Evolutionary conservation across 2,329 filamentous ascomycete species (phyloP).

Genomic region (Exophiala aquamarina): DNA sequence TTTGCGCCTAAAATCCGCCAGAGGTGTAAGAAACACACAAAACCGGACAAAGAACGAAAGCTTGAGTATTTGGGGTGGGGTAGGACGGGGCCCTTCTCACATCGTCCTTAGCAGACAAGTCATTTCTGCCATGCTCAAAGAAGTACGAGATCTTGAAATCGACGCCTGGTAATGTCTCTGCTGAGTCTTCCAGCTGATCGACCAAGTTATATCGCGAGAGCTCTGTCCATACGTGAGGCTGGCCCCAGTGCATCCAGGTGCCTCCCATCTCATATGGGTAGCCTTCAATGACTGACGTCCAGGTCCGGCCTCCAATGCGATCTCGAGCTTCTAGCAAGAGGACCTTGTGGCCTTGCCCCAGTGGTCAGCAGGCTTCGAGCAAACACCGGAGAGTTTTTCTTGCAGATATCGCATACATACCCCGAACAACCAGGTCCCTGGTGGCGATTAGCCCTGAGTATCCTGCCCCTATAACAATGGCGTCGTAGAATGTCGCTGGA

Average conservation of each 20-base stretch:
- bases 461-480: conserved; percentile 18
- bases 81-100: background rate
- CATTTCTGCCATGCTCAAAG: conserved; percentile 1
- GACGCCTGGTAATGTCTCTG: conserved; percentile 42
- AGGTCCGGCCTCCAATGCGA: conserved; percentile 50
- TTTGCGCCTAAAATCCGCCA: background rate
- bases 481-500: background rate
- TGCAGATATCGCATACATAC: no score
- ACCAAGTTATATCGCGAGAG: conserved; percentile 47
- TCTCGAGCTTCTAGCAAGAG: conserved; percentile 50
- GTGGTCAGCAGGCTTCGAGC: background rate
- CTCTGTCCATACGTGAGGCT: conserved; percentile 46
- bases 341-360: conserved; percentile 35
- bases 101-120: background rate
- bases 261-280: conserved; percentile 52
- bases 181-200: conserved; percentile 39
- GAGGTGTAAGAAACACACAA: background rate
- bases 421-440: conserved; percentile 29
- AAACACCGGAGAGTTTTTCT: no score
- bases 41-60: background rate
- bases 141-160: conserved; percentile 28
- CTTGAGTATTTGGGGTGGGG: no score
- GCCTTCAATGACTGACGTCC: conserved; percentile 44
- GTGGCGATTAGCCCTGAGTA: conserved; percentile 34
- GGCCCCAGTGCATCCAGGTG: conserved; percentile 50